These are phyloP conservation scores for Stephania yunnanensis DNA, from an alignment of 164 flowering plant genomes.

Conservation along the genomic window DNA sequence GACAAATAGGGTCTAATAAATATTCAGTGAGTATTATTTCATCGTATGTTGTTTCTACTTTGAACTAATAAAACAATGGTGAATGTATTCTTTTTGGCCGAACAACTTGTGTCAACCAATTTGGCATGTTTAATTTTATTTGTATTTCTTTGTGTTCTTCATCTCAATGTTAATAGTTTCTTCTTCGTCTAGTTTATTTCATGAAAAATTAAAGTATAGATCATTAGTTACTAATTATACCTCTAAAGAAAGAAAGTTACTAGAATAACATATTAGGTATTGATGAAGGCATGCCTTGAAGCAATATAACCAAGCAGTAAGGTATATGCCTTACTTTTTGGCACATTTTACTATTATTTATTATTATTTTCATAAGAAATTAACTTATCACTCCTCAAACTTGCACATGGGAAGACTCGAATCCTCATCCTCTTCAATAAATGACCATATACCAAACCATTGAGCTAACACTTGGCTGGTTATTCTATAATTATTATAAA, in stretches of 20 bases:
- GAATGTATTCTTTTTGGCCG: background rate
- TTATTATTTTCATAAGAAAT: no score
- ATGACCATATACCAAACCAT: no score
- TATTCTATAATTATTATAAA: no score
- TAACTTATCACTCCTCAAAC: no score
- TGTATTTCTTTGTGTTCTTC: background rate
- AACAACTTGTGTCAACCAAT: background rate
- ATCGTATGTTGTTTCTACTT: background rate
- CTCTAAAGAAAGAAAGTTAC: background rate
- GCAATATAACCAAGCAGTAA: no score
- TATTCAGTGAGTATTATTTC: constrained; percentile 54
- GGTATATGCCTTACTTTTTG: no score
- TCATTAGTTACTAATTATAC: background rate
- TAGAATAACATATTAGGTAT: no score
- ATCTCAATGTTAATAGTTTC: background rate
- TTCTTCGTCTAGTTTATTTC: background rate
- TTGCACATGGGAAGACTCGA: no score
- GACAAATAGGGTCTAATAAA: constrained; percentile 95
- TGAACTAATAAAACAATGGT: background rate
- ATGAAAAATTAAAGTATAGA: background rate
- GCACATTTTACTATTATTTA: no score
- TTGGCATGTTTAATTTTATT: background rate
- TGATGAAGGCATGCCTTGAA: no score
- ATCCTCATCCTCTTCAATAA: no score
- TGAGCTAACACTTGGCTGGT: no score